Evolutionary conservation across 108 stramenopile species (phyloP), one percentile per base, ranked within the genome.

Genomic region (Skeletonema tropicum): DNA sequence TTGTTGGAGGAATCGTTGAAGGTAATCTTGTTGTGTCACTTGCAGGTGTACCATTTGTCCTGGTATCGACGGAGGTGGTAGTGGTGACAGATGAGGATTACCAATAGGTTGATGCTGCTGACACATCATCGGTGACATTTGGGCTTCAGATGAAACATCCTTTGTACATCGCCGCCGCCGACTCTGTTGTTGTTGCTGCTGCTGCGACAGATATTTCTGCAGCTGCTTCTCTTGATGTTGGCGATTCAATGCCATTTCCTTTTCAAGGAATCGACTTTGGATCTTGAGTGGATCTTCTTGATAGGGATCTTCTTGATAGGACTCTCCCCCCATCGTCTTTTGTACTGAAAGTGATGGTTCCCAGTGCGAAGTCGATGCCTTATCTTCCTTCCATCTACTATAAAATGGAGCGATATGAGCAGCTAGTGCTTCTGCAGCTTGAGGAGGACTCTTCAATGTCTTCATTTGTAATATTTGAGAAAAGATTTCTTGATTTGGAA

Each of bases 401-500:
- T n/a, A n/a, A 11, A n/a, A 45, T n/a, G 42, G 42, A 45, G 15
- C 42, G 5, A 45, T 45, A 1, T 23, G 52, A 23, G 21, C 52
- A 23, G 21, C n/a, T 0, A 23, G 21, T 25, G 52, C 52, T 7
- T 9, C 21, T 55, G 52, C 21, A 2, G 5, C 21, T 10, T 21
- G 19, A 23, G 52, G 21, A 55, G 52, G 23, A 55, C 2, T 23
- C 52, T 55, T 55, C 23, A 55, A 23, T 23, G 15, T 0, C 23
- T 55, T 55, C 52, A n/a, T 23, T 23, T n/a, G 52, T 0, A 55
- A 23, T 9, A 55, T 55, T 25, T 25, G 52, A 10, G 52, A 55
- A 55, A 9, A 55, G 21, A 55, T 23, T 25, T 25, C 52, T 55
- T 55, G 52, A 55, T 55, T 55, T 55, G 52, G 52, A 55, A 55